Evolutionary conservation across 208 protist genomes (phyloP).

Genomic region (Crithidia acanthocephali): DNA sequence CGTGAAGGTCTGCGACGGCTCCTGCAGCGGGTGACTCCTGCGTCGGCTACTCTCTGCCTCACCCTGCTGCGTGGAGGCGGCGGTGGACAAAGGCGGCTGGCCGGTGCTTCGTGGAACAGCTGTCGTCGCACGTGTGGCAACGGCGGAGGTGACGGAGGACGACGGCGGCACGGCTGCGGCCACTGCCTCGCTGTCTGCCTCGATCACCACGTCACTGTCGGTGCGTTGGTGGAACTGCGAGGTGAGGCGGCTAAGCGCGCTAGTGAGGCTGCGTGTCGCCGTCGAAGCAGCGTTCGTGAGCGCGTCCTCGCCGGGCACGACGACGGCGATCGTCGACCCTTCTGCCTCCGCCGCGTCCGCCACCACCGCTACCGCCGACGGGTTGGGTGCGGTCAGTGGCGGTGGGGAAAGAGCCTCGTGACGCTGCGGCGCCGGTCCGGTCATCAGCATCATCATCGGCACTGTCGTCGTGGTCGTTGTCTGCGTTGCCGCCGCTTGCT

Average conservation of each 20-base stretch:
- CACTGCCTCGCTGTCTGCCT: neutral
- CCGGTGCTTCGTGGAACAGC: neutral
- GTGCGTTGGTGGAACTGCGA: neutral
- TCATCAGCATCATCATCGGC: conserved; percentile 20
- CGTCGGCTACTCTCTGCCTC: neutral
- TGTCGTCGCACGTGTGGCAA: neutral
- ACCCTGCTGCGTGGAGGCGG: neutral
- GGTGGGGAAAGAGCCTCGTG: neutral
- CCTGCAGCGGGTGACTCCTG: neutral
- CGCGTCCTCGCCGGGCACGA: neutral
- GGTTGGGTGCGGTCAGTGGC: neutral
- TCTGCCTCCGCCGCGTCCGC: conserved; percentile 3
- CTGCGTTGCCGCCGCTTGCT: conserved; percentile 16
- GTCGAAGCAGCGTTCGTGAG: neutral
- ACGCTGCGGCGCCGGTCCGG: conserved; percentile 13
- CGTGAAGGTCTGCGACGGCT: neutral
- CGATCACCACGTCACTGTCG: conserved; percentile 11
- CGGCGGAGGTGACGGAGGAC: neutral
- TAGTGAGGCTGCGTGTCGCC: neutral
- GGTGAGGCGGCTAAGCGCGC: neutral
- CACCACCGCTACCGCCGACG: neutral
- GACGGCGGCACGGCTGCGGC: neutral
- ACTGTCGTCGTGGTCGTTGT: conserved; percentile 29
- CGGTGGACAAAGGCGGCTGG: neutral
- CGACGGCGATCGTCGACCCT: neutral